These are phyloP conservation scores for Oxytropis ochrocephala DNA, from an alignment of 306 rosid genomes.

Conservation along the genomic window DNA sequence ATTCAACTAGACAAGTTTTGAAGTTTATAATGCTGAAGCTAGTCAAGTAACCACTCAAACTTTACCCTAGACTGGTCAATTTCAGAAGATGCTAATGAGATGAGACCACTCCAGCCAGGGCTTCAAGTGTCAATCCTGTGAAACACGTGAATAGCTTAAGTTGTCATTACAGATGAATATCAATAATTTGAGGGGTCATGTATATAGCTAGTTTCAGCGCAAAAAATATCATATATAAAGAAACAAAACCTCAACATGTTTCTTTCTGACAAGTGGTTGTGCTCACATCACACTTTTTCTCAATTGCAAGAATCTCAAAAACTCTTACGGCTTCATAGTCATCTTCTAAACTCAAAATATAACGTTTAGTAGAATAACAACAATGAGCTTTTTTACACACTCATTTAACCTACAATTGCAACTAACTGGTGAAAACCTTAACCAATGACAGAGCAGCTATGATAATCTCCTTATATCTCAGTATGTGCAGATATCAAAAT, in stretches of 20 bases:
- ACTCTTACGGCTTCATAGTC: conserved; percentile 73
- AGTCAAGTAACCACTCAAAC: conserved; percentile 6
- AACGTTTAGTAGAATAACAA: background rate
- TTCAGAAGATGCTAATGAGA: conserved; percentile 75
- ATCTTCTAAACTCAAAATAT: conserved; percentile 67
- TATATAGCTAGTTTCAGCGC: background rate
- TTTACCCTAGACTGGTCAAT: conserved; percentile 71
- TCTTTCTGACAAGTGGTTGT: conserved; percentile 41
- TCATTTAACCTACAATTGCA: background rate
- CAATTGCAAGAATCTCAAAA: conserved; percentile 64
- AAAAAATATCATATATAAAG: background rate
- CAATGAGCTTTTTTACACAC: conserved; percentile 1
- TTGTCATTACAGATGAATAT: conserved; percentile 13
- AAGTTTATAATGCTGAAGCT: background rate
- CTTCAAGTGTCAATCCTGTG: conserved; percentile 84
- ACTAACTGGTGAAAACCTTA: background rate
- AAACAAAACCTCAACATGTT: conserved; percentile 1
- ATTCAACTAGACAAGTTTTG: background rate
- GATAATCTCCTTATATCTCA: background rate
- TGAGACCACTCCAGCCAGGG: conserved; percentile 81
- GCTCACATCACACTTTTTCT: conserved; percentile 50
- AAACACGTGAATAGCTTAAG: conserved; percentile 7
- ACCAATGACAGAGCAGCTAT: background rate
- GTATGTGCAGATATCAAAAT: background rate
- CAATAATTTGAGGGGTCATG: background rate